phyloP scores from a whole-genome alignment of 2,329 filamentous ascomycete species.

The Microdochium bolleyi region DNA sequence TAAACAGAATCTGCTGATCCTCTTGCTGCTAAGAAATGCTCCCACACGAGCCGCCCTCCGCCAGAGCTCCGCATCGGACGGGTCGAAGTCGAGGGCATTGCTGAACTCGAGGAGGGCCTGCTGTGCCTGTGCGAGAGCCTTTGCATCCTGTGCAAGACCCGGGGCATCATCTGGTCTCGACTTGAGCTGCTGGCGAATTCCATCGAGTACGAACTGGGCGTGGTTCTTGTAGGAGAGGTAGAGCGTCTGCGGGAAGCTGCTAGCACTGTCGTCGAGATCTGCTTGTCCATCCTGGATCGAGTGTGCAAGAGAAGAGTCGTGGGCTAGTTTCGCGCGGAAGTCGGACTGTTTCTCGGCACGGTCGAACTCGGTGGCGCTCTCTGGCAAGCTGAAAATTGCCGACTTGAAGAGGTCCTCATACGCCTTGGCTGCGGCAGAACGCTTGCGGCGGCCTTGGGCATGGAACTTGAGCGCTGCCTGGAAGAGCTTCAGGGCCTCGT shows the following conservation, averaged over 20 bases:
- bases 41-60: conserved; percentile 50
- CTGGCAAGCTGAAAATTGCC: conserved; percentile 88
- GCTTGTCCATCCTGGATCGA: conserved; percentile 49
- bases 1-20: conserved; percentile 53
- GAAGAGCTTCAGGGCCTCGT: conserved; percentile 92
- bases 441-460: conserved; percentile 72
- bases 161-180: conserved; percentile 12
- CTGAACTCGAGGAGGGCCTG: conserved; percentile 49
- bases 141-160: conserved; percentile 26
- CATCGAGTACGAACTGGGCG: conserved; percentile 84
- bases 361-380: conserved; percentile 78
- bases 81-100: conserved; percentile 54
- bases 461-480: conserved; percentile 87
- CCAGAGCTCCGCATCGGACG: conserved; percentile 61
- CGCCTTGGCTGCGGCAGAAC: conserved; percentile 68
- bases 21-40: conserved; percentile 46
- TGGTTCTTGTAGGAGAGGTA: conserved; percentile 95
- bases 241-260: conserved; percentile 78
- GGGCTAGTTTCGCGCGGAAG: conserved; percentile 28
- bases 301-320: conserved; percentile 39
- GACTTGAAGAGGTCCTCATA: conserved; percentile 83
- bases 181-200: conserved; percentile 45
- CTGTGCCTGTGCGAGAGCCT: conserved; percentile 27
- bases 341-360: conserved; percentile 54
- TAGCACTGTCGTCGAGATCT: conserved; percentile 66